These are phyloP conservation scores for Myxozyma nipponensis DNA, from an alignment of 805 yeast species.

Conservation along the genomic window DNA sequence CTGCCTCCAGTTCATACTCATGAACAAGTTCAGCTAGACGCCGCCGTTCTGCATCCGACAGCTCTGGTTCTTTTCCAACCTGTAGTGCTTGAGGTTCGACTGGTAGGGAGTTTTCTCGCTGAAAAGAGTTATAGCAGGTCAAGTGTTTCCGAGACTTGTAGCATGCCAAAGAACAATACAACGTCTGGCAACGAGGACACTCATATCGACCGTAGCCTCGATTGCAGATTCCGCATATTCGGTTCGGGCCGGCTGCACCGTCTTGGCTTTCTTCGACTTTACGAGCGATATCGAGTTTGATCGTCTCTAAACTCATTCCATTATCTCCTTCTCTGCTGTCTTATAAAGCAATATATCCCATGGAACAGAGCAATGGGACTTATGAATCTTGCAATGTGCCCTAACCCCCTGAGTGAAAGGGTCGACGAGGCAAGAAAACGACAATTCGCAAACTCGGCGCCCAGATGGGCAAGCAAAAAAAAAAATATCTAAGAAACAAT, in stretches of 20 bases:
- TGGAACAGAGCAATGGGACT: too few relatives aligned
- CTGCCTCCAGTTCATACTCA: conserved; percentile 21
- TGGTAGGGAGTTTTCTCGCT: conserved; percentile 5
- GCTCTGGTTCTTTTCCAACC: neutral
- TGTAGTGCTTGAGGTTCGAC: neutral
- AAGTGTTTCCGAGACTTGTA: conserved; percentile 9
- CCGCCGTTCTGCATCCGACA: conserved; percentile 8
- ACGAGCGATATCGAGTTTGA: neutral
- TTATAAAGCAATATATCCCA: too few relatives aligned
- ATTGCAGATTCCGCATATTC: conserved; percentile 13
- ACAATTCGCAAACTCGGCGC: too few relatives aligned
- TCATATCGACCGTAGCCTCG: conserved; percentile 13
- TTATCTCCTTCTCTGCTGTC: too few relatives aligned
- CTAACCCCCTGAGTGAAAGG: too few relatives aligned
- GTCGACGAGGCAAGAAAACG: too few relatives aligned
- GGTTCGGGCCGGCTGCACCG: neutral
- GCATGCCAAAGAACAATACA: conserved; percentile 23
- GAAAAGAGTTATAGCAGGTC: conserved; percentile 14
- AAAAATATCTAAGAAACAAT: too few relatives aligned
- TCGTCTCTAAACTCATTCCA: neutral
- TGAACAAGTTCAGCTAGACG: conserved; percentile 18
- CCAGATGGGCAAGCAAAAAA: too few relatives aligned
- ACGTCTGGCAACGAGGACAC: conserved; percentile 20
- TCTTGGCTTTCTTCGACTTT: neutral
- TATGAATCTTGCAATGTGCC: too few relatives aligned